Conservation (phyloP, 2,329 filamentous ascomycete species). For the Metarhizium brunneum region DNA sequence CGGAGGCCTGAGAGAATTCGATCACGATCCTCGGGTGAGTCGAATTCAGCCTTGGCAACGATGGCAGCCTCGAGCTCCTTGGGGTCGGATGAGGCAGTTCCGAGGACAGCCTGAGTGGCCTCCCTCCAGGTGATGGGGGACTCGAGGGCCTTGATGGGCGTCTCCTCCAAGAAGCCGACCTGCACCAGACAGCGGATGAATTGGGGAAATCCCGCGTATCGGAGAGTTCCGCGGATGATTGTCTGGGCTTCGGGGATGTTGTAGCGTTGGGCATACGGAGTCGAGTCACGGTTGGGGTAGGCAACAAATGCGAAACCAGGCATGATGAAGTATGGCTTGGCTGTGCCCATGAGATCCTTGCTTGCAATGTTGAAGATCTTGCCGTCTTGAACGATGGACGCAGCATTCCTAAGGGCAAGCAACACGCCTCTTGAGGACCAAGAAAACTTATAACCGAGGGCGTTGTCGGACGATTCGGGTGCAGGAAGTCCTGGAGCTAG, state of each 20-base stretch:
- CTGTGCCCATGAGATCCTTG: slow-evolving; percentile 71
- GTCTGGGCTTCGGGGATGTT: slow-evolving; percentile 88
- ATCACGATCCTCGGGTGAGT: slow-evolving; percentile 55
- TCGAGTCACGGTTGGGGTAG: slow-evolving; percentile 89
- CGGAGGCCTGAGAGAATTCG: slow-evolving; percentile 62
- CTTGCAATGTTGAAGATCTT: slow-evolving; percentile 55
- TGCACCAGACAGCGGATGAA: slow-evolving; percentile 84
- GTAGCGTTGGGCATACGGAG: slow-evolving; percentile 80
- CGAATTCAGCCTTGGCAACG: slow-evolving; percentile 65
- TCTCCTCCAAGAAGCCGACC: slow-evolving; percentile 77
- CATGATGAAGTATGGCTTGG: slow-evolving; percentile 86
- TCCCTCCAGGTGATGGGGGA: slow-evolving; percentile 71
- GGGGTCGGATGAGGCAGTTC: slow-evolving; percentile 55
- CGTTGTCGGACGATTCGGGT: slow-evolving; percentile 72
- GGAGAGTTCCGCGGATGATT: slow-evolving; percentile 70
- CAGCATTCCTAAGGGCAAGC: slow-evolving; percentile 77
- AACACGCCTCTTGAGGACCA: slow-evolving; percentile 76
- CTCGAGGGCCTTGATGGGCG: slow-evolving; percentile 55
- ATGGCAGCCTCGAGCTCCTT: slow-evolving; percentile 66
- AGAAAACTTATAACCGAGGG: slow-evolving; percentile 83
- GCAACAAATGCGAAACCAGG: slow-evolving; percentile 82
- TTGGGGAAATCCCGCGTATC: slow-evolving; percentile 84
- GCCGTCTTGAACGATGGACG: slow-evolving; percentile 73
- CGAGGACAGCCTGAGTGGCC: slow-evolving; percentile 68
- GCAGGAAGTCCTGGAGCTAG: slow-evolving; percentile 50